A percentile compares a stretch with the other conserved stretches of the same genome.
These are phyloP conservation scores for Naegleria gruberi DNA, from an alignment of 208 protist genomes.

Conservation along the genomic window DNA sequence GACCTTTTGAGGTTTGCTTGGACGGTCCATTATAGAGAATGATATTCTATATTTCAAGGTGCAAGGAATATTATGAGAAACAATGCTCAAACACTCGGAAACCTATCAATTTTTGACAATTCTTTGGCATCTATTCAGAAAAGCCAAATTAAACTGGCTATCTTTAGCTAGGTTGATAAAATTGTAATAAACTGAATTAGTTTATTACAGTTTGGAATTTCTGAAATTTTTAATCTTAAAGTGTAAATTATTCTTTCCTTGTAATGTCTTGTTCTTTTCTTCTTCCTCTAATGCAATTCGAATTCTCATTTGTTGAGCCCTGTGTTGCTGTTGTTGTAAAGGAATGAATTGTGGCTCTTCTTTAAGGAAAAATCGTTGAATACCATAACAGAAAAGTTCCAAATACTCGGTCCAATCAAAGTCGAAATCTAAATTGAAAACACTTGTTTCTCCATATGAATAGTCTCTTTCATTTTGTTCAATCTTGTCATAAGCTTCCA, in stretches of 20 bases:
- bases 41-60: no score
- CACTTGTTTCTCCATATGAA: not conserved
- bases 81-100: no score
- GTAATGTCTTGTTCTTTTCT: not conserved
- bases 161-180: no score
- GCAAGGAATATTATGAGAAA: no score
- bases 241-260: no score
- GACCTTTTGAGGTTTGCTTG: no score
- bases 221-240: not conserved
- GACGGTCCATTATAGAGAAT: no score
- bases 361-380: not conserved
- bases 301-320: not conserved
- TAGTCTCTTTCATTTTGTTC: not conserved
- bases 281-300: not conserved
- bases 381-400: not conserved
- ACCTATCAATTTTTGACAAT: no score
- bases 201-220: not conserved
- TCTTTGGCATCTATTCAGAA: no score
- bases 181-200: no score
- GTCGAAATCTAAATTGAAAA: not conserved
- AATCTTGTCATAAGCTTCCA: not conserved
- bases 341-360: not conserved
- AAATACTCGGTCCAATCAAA: constrained; percentile 8
- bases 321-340: not conserved
- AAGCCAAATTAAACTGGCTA: no score